These are phyloP conservation scores for Eucalyptus pauciflora DNA, from an alignment of 345 rosid genomes.

Conservation along the genomic window DNA sequence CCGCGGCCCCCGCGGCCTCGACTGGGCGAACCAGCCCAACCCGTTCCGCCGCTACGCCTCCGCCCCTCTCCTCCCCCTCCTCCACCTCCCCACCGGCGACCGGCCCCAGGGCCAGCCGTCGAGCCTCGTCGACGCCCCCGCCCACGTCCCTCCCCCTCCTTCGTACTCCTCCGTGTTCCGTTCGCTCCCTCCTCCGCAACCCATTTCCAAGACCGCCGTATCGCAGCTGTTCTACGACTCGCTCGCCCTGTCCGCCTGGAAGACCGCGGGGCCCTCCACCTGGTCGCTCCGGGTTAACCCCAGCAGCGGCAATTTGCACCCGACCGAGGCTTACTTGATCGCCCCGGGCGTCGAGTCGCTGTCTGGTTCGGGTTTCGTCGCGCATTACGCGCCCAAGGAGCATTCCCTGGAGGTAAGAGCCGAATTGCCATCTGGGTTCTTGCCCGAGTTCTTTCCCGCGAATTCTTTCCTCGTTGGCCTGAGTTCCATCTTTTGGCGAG, in stretches of 20 bases:
- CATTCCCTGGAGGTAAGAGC: conserved; percentile 80
- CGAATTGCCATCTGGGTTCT: conserved; percentile 26
- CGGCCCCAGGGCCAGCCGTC: neutral
- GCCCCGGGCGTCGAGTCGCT: conserved; percentile 46
- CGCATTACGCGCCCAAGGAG: conserved; percentile 77
- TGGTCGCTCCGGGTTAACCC: conserved; percentile 97
- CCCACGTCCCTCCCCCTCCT: neutral
- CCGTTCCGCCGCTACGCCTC: conserved; percentile 75
- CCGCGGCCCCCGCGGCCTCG: conserved; percentile 79
- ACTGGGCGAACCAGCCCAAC: conserved; percentile 91
- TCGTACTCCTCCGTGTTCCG: conserved; percentile 44
- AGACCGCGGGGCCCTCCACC: conserved; percentile 60
- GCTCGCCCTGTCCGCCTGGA: conserved; percentile 93
- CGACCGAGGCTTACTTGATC: conserved; percentile 70
- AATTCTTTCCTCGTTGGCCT: conserved; percentile 55
- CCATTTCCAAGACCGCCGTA: conserved; percentile 40
- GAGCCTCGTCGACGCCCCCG: conserved; percentile 4
- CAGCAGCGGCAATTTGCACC: conserved; percentile 89
- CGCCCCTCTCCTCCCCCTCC: conserved; percentile 53
- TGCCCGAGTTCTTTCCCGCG: conserved; percentile 31
- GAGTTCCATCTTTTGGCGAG: conserved; percentile 84
- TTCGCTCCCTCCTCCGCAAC: conserved; percentile 50
- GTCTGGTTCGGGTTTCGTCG: conserved; percentile 42
- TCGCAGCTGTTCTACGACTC: conserved; percentile 65
- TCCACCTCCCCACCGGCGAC: conserved; percentile 10